Evolutionary conservation across 495 filamentous ascomycete species (phyloP).

Genomic region (Penicillium subrubescens): DNA sequence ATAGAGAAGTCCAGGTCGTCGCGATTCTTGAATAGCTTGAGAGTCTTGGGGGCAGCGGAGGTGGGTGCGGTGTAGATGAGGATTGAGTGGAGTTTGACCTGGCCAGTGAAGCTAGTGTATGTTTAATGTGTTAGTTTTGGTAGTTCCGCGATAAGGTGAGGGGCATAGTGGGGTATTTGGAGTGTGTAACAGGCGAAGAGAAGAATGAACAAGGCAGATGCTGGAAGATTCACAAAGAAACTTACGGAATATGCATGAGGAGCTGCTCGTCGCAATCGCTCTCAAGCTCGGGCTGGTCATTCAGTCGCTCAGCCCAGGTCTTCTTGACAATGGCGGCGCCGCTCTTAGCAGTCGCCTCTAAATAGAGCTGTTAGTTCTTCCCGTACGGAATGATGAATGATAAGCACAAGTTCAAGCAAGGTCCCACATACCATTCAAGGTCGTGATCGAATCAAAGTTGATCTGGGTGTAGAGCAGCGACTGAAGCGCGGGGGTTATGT

Average conservation of each 20-base stretch:
- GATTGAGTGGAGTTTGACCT: conserved; percentile 88
- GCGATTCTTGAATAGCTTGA: conserved; percentile 84
- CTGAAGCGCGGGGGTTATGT: conserved; percentile 86
- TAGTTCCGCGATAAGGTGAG: conserved; percentile 24
- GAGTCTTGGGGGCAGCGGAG: conserved; percentile 71
- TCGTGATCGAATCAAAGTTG: conserved; percentile 80
- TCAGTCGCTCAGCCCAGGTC: conserved; percentile 80
- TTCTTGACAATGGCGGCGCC: conserved; percentile 82
- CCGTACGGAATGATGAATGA: background rate
- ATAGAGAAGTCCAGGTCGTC: conserved; percentile 82
- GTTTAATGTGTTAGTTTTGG: conserved; percentile 13
- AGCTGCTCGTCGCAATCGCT: conserved; percentile 92
- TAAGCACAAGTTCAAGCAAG: background rate
- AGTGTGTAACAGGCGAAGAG: background rate
- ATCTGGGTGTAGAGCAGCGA: conserved; percentile 88
- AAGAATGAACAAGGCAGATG: conserved; percentile 2
- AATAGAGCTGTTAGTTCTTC: background rate
- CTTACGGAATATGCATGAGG: conserved; percentile 89
- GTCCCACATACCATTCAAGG: conserved; percentile 65
- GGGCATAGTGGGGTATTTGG: conserved; percentile 17
- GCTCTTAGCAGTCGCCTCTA: conserved; percentile 61
- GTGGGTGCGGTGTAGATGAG: conserved; percentile 76
- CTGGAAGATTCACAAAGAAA: background rate
- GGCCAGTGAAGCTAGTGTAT: conserved; percentile 79
- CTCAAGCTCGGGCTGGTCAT: conserved; percentile 68